Evolutionary conservation across 2,329 filamentous ascomycete genomes (phyloP), one percentile per base, ranked within the genome.

Genomic region (Aspergillus sojae): DNA sequence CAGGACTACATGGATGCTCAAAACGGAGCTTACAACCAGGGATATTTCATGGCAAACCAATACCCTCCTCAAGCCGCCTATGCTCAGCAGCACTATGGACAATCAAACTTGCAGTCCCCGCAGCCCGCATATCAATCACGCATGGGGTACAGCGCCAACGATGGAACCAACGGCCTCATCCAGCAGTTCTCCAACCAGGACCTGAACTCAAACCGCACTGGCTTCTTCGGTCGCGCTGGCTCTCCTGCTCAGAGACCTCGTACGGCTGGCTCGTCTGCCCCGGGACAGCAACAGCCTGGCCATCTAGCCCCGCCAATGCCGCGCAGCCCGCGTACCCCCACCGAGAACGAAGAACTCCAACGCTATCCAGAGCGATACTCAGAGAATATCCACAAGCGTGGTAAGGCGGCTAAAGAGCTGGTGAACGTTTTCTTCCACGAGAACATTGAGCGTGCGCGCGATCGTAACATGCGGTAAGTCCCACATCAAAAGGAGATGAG

Each of bases 101-200:
- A 80, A 64, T 75, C 78, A 68, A 83, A 82, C 72, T 81, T 88
- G 68, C 85, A 85, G 70, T 83, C 85, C 54, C 83, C 84, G 56
- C 85, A 87, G 67, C 77, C 82, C 59, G 80, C 83, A 64, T 88
- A 87, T 73, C 84, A 79, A 68, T 78, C 78, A 61, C 82, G 81
- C 67, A 79, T 78, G 72, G 80, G 76, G 43, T 85, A 84, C 70
- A 78, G 77, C 81, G 86, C 82, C 75, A 93, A 92, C 73, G 93
- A 97, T 75, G 91, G 90, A 70, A 96, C 94, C 71, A 95, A 93
- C 72, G 94, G 93, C 34, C 86, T 98, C 53, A 93, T 94, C 65
- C 93, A 97, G 77, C 95, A 99, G 78, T 96, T 98, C 79, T 96
- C 94, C 63, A 93, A 97, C 79, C 94, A 98, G 83, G 96, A 97